phyloP scores from a whole-genome alignment of 192 early-diverging fungal species.

The Mortierella claussenii region DNA sequence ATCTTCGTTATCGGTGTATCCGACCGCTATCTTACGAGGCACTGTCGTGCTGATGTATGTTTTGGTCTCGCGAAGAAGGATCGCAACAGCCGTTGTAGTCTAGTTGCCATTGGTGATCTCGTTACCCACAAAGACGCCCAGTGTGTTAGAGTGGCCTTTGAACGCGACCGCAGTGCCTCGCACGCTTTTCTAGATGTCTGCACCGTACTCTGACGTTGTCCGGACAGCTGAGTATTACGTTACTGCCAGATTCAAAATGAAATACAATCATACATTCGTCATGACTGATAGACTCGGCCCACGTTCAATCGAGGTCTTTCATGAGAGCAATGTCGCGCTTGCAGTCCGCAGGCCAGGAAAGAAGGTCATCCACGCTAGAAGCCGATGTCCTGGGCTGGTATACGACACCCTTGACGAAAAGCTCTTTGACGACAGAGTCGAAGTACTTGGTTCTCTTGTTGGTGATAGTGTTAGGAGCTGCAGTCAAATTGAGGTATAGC shows the following conservation, averaged over 20 bases:
- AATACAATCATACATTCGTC: conserved; percentile 71
- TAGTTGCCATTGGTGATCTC: conserved; percentile 72
- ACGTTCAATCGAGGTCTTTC: conserved; percentile 75
- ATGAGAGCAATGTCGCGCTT: conserved; percentile 70
- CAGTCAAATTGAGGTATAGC: neutral
- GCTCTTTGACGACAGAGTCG: conserved; percentile 73
- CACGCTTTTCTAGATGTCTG: conserved; percentile 63
- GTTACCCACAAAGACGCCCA: no score
- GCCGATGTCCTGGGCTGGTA: conserved; percentile 70
- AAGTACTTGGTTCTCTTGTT: conserved; percentile 80
- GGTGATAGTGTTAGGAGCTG: conserved; percentile 66
- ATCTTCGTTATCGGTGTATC: conserved; percentile 82
- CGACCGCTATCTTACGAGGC: conserved; percentile 69
- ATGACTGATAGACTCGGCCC: conserved; percentile 73
- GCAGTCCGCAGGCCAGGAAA: conserved; percentile 65
- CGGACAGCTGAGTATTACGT: conserved; percentile 71
- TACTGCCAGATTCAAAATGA: conserved; percentile 72
- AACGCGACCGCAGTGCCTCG: conserved; percentile 69
- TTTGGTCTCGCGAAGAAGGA: conserved; percentile 71
- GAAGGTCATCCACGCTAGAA: conserved; percentile 59
- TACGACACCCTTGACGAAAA: conserved; percentile 81
- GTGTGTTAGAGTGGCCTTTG: no score
- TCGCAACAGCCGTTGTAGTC: conserved; percentile 69
- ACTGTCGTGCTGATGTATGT: conserved; percentile 61
- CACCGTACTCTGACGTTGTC: no score